Evolutionary conservation across 139 green algal species (phyloP).

Genomic region (Desmodesmus armatus): DNA sequence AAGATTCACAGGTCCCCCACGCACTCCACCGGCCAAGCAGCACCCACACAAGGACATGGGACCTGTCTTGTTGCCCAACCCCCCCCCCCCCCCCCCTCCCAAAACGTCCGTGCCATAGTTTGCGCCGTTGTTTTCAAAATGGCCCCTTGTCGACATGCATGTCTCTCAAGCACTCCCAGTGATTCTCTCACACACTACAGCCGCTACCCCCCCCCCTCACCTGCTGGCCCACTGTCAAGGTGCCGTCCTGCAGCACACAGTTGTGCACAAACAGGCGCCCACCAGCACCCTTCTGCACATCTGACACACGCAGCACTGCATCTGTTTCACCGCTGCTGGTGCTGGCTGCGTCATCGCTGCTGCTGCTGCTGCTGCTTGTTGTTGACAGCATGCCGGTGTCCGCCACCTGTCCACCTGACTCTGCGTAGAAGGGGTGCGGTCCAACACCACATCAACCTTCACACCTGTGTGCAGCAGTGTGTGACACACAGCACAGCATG

Average conservation of each 20-base stretch:
- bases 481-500: slow-evolving; percentile 4
- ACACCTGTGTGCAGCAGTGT: slow-evolving; percentile 55
- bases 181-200: no score
- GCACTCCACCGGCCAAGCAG: no score
- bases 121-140: no score
- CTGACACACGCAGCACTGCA: slow-evolving; percentile 56
- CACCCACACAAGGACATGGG: no score
- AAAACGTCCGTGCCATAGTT: no score
- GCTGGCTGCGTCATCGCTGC: neutral
- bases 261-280: slow-evolving; percentile 85
- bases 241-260: slow-evolving; percentile 58
- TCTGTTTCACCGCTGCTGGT: neutral
- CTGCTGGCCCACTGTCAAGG: slow-evolving; percentile 58
- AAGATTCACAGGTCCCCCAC: no score
- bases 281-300: slow-evolving; percentile 81
- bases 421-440: slow-evolving; percentile 91
- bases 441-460: slow-evolving; percentile 79
- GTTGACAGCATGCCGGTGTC: slow-evolving; percentile 70
- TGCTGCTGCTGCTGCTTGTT: slow-evolving; percentile 29
- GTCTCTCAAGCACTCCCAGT: no score
- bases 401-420: slow-evolving; percentile 87
- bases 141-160: no score
- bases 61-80: no score
- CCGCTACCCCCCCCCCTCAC: slow-evolving; percentile 46
- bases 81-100: no score